Evolutionary conservation across 306 rosid genomes (phyloP), one percentile per base, ranked within the genome.

Genomic region (Cucumis hystrix): DNA sequence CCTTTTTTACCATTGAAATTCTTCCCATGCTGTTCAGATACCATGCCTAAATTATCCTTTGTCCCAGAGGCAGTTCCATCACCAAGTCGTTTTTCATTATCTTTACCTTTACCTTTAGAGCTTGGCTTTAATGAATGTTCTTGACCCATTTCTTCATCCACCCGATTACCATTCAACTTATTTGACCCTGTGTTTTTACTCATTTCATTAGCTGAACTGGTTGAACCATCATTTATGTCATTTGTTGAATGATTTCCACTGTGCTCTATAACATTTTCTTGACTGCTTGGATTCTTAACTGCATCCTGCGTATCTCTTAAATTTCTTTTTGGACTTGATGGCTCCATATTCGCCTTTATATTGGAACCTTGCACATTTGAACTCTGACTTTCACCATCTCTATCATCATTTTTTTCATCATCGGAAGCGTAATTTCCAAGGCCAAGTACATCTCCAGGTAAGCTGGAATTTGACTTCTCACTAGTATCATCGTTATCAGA

Each of bases 371-470:
- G 89, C 63, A 84, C 63, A 60, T 75, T 85, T 69, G 91, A 85
- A 82, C 83, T 87, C 74, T 84, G 84, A 70, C 88, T 83, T 79
- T 86, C 96, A 84, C 87, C 91, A 74, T 82, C 91, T 66, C 79
- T 85, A 57, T 90, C 91, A 12, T 87, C 82, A 18, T 37, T 57
- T 9, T 80, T 33, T 18, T 73, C 89, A 10, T 85, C 91, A 87
- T 95, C 99, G 68, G 93, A 92, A 76, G 92, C 99, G 86, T 95
- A 95, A 81, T 85, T 92, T 84, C 87, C 98, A 84, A 95, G 99
- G 78, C 99, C 99, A 83, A 95, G 88, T 77, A 95, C 83, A 87
- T 89, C 91, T 81, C 97, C 99, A 45, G 93, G 93, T 76, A 88
- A 81, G 79, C 87, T 83, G 56, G 90, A 85, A 84, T 80, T 83